phyloP scores from a whole-genome alignment of 495 filamentous ascomycete genomes.

The Penicillium coffeae region DNA sequence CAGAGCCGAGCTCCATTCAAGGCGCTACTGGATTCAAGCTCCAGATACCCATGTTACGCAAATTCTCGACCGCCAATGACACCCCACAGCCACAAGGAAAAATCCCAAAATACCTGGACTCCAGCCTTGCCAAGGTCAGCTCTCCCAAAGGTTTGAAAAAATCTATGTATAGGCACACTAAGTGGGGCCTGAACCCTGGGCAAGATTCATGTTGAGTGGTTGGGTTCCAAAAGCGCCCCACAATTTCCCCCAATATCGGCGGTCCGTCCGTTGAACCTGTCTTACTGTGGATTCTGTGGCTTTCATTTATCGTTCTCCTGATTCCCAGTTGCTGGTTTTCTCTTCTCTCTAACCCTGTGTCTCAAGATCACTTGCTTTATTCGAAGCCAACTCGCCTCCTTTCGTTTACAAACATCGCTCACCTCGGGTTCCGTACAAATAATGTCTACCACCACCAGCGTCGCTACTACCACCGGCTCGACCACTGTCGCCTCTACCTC shows the following conservation, averaged over 20 bases:
- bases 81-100: background rate
- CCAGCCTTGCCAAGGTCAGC: too few relatives aligned
- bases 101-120: too few relatives aligned
- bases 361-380: too few relatives aligned
- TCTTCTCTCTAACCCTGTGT: background rate
- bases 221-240: background rate
- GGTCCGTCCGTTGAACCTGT: background rate
- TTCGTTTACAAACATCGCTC: background rate
- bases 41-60: too few relatives aligned
- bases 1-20: too few relatives aligned
- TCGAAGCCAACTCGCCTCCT: background rate
- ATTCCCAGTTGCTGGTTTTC: background rate
- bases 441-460: constrained; percentile 20
- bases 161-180: background rate
- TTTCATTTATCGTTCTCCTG: background rate
- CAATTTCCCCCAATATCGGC: background rate
- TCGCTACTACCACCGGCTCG: constrained; percentile 22
- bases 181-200: background rate
- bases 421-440: constrained; percentile 4
- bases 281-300: background rate
- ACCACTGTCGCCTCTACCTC: constrained; percentile 25
- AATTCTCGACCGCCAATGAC: background rate
- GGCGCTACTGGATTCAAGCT: too few relatives aligned
- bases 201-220: background rate
- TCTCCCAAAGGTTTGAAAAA: background rate